phyloP scores from a whole-genome alignment of 768 basidiomycete genomes.

The Strobilomyces echinocephalus region DNA sequence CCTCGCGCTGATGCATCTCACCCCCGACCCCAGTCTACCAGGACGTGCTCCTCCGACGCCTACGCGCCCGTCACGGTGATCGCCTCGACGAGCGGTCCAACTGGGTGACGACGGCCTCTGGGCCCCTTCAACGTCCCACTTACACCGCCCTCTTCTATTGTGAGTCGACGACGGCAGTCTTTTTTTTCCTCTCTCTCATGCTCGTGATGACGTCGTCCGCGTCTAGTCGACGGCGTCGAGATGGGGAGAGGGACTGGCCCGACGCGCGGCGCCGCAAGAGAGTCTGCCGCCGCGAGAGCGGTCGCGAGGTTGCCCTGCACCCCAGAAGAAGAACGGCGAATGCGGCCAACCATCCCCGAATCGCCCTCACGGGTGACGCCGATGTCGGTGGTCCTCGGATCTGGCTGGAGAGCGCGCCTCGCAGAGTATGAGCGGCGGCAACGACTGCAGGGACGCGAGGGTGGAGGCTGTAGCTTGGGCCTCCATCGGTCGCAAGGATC shows the following conservation, averaged over 20 bases:
- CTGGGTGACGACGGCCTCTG: conserved; percentile 6
- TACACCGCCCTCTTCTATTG: conserved; percentile 8
- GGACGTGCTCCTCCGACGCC: background rate
- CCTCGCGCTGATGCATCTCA: background rate
- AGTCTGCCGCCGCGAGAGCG: conserved; percentile 14
- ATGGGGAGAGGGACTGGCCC: conserved; percentile 10
- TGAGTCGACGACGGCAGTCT: background rate
- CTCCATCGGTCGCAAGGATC: background rate
- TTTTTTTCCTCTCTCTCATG: too few species aligned
- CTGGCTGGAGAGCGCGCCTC: background rate
- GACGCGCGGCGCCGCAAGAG: conserved; percentile 1
- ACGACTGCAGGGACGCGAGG: background rate
- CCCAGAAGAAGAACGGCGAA: too few species aligned
- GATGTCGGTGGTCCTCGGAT: background rate
- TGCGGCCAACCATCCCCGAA: too few species aligned
- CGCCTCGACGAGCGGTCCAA: background rate
- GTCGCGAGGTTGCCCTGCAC: conserved; percentile 1
- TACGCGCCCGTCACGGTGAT: background rate
- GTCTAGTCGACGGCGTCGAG: conserved; percentile 10
- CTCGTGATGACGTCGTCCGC: background rate
- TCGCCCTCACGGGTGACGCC: too few species aligned
- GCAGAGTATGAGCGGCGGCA: background rate
- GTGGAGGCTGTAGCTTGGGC: background rate
- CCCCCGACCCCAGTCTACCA: conserved; percentile 3
- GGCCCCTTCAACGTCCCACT: conserved; percentile 3